Evolutionary conservation across 495 filamentous ascomycete genomes (phyloP).

Genomic region (Venustampulla echinocandica): DNA sequence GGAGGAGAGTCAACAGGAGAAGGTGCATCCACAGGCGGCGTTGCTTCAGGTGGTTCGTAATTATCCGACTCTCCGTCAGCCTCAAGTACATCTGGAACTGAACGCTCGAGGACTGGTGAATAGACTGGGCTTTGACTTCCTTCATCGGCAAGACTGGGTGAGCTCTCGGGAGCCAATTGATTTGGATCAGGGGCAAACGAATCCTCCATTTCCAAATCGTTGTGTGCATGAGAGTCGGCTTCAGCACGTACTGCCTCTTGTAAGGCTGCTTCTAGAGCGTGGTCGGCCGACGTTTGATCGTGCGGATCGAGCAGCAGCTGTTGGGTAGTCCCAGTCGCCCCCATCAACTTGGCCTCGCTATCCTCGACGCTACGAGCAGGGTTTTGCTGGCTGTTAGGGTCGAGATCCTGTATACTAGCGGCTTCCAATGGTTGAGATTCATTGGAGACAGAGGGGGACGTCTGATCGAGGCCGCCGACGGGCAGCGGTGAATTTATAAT

Average conservation of each 20-base stretch:
- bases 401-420: too few species aligned
- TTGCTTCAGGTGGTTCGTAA: slow-evolving; percentile 52
- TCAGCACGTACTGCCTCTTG: slow-evolving; percentile 17
- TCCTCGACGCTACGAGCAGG: too few species aligned
- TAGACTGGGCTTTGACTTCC: slow-evolving; percentile 11
- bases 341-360: not conserved
- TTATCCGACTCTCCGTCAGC: slow-evolving; percentile 32
- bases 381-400: too few species aligned
- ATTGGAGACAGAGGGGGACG: too few species aligned
- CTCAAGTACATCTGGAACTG: slow-evolving; percentile 1
- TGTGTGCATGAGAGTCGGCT: slow-evolving; percentile 13
- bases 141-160: slow-evolving; percentile 5
- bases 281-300: slow-evolving; percentile 6
- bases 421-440: too few species aligned
- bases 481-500: not conserved
- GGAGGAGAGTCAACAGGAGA: slow-evolving; percentile 16
- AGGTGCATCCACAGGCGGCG: slow-evolving; percentile 6
- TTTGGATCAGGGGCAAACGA: slow-evolving; percentile 15
- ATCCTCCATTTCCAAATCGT: slow-evolving; percentile 12
- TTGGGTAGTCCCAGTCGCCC: not conserved
- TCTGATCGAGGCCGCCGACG: too few species aligned
- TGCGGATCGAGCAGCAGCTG: not conserved
- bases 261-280: slow-evolving; percentile 16
- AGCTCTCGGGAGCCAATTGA: slow-evolving; percentile 1
- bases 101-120: slow-evolving; percentile 8